phyloP scores from a whole-genome alignment of 208 protist genomes.

The Acanthamoeba triangularis region DNA sequence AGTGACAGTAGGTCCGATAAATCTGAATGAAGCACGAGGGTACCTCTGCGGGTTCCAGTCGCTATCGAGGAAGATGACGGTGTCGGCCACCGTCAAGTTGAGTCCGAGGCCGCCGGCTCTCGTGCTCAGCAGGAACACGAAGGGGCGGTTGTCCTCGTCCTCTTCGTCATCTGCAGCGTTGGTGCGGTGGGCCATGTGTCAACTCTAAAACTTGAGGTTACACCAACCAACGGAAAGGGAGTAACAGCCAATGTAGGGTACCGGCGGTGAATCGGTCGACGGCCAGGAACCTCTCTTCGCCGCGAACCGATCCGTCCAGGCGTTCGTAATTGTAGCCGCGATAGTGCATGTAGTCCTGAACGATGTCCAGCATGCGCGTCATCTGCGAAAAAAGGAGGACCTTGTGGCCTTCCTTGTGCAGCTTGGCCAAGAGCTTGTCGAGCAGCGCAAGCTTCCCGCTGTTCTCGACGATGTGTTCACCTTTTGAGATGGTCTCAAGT shows the following conservation, averaged over 20 bases:
- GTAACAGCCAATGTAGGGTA: background rate
- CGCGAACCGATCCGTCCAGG: slow-evolving; percentile 93
- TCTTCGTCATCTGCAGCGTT: slow-evolving; percentile 66
- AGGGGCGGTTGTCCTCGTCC: slow-evolving; percentile 84
- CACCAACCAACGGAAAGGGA: background rate
- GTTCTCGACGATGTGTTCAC: slow-evolving; percentile 75
- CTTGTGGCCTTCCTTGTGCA: slow-evolving; percentile 81
- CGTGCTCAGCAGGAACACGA: slow-evolving; percentile 98
- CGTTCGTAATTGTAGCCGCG: slow-evolving; percentile 92
- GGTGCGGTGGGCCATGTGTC: background rate
- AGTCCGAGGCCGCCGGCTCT: slow-evolving; percentile 98
- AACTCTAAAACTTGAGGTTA: too few relatives aligned
- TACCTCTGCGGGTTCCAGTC: slow-evolving; percentile 93
- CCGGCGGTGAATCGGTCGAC: slow-evolving; percentile 93
- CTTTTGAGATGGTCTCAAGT: too few relatives aligned
- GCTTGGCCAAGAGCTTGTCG: slow-evolving; percentile 65
- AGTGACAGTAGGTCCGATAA: too few relatives aligned
- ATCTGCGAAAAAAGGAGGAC: slow-evolving; percentile 90
- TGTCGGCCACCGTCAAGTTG: slow-evolving; percentile 98
- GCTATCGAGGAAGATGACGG: slow-evolving; percentile 98
- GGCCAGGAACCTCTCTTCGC: slow-evolving; percentile 87
- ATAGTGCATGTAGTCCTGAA: slow-evolving; percentile 86
- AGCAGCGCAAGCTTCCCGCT: background rate
- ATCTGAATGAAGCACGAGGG: background rate
- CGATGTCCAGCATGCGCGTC: slow-evolving; percentile 84